Evolutionary conservation across 2,329 filamentous ascomycete species (phyloP), one percentile per base, ranked within the genome.

Genomic region (Ceratocystis variospora): DNA sequence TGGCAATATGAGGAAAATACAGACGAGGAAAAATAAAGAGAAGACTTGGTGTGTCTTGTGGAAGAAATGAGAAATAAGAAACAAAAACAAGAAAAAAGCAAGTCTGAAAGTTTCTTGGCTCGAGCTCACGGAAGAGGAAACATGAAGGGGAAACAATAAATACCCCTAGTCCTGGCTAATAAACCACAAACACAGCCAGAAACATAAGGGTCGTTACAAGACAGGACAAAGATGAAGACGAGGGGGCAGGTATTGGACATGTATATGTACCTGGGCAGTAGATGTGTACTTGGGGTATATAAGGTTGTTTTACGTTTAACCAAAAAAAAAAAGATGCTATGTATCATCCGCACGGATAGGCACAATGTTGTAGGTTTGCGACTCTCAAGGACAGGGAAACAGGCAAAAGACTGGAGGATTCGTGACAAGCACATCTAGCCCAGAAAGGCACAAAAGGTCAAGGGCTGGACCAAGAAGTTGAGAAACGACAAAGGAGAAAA

Each of bases 131-230:
- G 28, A 31, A 59, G 55, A 28, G 17, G 17, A 25, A 59, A 15
- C 28, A 59, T 31, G 28, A 59, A 59, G 55, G 55, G 17, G 17
- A 25, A 59, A 15, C 28, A 59, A 17, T n/a, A 59, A 37, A 15
- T 37, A n/a, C 28, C 55, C 53, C 55, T 37, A n/a, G 28, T 37
- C 55, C 55, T 25, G 8, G 15, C 55, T 59, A 59, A 37, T 59
- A 37, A 59, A 59, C n/a, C 55, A 59, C 55, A 59, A 59, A 59
- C 55, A 37, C 55, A 25, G n/a, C 5, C 12, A 59, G 55, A 59
- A 37, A 59, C 55, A 59, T n/a, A 7, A n/a, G 31, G 6, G 55
- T 33, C 25, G 31, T 37, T 59, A 59, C 31, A 22, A 37, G 4
- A 8, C 28, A n/a, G 28, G 6, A 8, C 55, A n/a, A 10, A 59